Evolutionary conservation across 371 early-diverging fungal species (phyloP).

Genomic region (Mortierella sp.): DNA sequence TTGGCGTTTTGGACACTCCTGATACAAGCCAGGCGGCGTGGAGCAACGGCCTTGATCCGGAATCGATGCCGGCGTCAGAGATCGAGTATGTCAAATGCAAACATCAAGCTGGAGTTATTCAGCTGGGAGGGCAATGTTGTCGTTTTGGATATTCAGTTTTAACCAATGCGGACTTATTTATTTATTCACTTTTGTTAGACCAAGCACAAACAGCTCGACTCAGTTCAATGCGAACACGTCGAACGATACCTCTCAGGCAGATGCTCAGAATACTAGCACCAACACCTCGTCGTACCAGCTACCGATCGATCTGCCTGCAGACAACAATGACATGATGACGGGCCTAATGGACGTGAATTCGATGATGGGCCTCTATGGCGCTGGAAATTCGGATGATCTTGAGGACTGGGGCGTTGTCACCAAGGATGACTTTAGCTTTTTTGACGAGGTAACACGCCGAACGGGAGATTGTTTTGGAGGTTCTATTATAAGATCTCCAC

Average conservation of each 20-base stretch:
- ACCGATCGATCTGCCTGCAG: slow-evolving; percentile 35
- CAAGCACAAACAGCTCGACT: slow-evolving; percentile 2
- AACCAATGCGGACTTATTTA: too few species aligned
- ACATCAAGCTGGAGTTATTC: neutral
- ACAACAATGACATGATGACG: slow-evolving; percentile 39
- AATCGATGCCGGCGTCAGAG: slow-evolving; percentile 33
- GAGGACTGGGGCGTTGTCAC: slow-evolving; percentile 49
- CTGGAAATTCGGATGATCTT: slow-evolving; percentile 37
- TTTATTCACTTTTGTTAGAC: slow-evolving; percentile 11
- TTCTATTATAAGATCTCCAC: neutral
- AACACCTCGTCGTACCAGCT: slow-evolving; percentile 31
- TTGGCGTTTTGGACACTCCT: slow-evolving; percentile 2
- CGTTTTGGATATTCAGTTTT: neutral
- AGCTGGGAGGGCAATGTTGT: neutral
- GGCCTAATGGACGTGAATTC: slow-evolving; percentile 43
- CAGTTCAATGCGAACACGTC: slow-evolving; percentile 3
- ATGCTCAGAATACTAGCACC: slow-evolving; percentile 26
- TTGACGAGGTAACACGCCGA: slow-evolving; percentile 35
- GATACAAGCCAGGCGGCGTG: slow-evolving; percentile 17
- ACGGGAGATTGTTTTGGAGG: neutral
- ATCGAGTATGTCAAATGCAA: slow-evolving; percentile 19
- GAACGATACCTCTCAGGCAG: slow-evolving; percentile 11
- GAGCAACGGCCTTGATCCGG: slow-evolving; percentile 17
- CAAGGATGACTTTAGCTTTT: slow-evolving; percentile 52
- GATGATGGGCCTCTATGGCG: slow-evolving; percentile 46